These are phyloP conservation scores for Malus hybrid DNA, from an alignment of 331 rosid species.

Conservation along the genomic window DNA sequence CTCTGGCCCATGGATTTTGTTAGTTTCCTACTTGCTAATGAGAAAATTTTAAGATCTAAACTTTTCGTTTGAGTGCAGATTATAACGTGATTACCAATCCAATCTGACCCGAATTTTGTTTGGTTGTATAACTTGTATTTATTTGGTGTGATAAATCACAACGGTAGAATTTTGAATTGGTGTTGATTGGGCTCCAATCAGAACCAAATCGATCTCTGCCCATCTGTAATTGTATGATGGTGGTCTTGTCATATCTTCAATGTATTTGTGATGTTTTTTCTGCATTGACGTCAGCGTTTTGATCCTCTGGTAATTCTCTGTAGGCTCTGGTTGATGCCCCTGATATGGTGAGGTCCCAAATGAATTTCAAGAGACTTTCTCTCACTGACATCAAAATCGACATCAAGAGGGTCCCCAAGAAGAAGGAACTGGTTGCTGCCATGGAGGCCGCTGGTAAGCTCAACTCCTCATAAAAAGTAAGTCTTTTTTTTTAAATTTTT, in stretches of 20 bases:
- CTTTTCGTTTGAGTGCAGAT: background rate
- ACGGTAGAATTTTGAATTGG: background rate
- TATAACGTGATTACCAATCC: background rate
- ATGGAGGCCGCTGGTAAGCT: slow-evolving; percentile 82
- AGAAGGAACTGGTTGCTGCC: slow-evolving; percentile 82
- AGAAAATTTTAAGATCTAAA: background rate
- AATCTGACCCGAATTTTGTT: background rate
- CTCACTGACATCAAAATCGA: slow-evolving; percentile 81
- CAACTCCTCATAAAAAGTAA: background rate
- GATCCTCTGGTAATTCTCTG: background rate
- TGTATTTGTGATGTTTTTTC: background rate
- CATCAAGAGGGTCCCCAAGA: slow-evolving; percentile 80
- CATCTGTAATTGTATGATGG: background rate
- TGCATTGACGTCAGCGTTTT: background rate
- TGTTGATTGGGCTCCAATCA: background rate
- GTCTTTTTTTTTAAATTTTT: background rate
- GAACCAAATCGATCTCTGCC: background rate
- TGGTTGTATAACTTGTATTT: too few relatives aligned
- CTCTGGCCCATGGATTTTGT: background rate
- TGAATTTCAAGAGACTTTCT: slow-evolving; percentile 87
- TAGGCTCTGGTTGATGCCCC: slow-evolving; percentile 97
- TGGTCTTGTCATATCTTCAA: background rate
- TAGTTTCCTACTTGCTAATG: background rate
- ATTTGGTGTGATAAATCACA: too few relatives aligned
- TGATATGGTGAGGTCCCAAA: slow-evolving; percentile 65